Evolutionary conservation across 78 protist genomes (phyloP).

Genomic region (Emiliania huxleyi): DNA sequence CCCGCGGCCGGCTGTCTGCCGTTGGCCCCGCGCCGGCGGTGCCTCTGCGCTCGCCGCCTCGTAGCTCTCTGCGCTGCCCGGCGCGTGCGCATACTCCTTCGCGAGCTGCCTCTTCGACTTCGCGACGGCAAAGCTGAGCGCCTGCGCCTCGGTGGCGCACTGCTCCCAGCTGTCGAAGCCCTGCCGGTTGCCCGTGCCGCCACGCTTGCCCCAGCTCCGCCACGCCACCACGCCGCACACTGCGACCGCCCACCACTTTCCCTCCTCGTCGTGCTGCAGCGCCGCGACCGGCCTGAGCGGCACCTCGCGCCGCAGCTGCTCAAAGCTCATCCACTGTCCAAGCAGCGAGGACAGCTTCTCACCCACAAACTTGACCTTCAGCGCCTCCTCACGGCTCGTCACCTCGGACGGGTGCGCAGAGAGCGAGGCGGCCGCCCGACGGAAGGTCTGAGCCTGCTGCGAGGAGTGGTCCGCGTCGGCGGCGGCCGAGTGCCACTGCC

Average conservation of each 20-base stretch:
- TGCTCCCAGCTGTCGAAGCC: neutral
- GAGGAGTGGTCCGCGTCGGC: neutral
- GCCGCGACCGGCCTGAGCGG: neutral
- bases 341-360: neutral
- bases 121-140: neutral
- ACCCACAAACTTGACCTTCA: neutral
- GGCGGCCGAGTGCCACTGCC: neutral
- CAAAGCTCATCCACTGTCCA: neutral
- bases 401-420: neutral
- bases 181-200: neutral
- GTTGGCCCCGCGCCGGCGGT: neutral
- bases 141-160: neutral
- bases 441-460: slow-evolving; percentile 5
- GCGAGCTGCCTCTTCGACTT: neutral
- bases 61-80: neutral
- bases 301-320: neutral
- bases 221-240: neutral
- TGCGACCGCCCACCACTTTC: neutral
- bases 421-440: neutral
- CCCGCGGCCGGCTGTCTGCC: neutral
- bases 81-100: neutral
- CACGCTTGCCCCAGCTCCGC: neutral
- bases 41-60: neutral
- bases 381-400: neutral
- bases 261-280: neutral